These are phyloP conservation scores for Nitzschia putrida DNA, from an alignment of 108 stramenopile species.

Conservation along the genomic window DNA sequence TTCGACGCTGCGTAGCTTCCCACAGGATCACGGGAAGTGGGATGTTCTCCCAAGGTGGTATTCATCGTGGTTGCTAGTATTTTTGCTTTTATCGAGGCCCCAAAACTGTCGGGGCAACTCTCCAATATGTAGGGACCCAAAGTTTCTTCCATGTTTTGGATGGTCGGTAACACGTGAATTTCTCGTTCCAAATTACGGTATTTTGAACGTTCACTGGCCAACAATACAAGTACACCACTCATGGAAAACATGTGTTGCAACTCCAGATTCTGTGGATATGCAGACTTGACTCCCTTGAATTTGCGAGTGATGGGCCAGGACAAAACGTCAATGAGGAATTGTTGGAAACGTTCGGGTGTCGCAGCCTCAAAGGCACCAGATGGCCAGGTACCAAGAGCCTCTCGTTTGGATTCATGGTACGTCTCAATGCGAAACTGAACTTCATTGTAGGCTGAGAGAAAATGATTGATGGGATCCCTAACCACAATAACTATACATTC, in stretches of 20 bases:
- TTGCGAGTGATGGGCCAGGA: not conserved
- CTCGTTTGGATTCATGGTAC: no score
- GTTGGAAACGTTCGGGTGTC: no score
- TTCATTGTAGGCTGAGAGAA: conserved; percentile 45
- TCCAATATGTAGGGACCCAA: conserved; percentile 19
- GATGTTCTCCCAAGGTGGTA: conserved; percentile 9
- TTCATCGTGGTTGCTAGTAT: not conserved
- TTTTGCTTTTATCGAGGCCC: not conserved
- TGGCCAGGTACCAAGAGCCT: no score
- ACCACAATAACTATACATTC: no score
- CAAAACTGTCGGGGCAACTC: conserved; percentile 8
- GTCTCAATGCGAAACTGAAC: conserved; percentile 23
- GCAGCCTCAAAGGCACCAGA: no score
- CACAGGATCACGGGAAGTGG: conserved; percentile 8
- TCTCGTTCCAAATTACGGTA: not conserved
- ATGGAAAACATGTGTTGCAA: conserved; percentile 26
- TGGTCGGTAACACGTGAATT: conserved; percentile 14
- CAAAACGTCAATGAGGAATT: no score
- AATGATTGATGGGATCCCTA: conserved; percentile 15
- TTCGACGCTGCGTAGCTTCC: conserved; percentile 28
- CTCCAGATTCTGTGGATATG: not conserved
- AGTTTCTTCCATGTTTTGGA: conserved; percentile 21
- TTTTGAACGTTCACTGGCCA: not conserved
- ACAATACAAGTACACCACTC: conserved; percentile 5
- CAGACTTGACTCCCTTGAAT: not conserved